phyloP scores from a whole-genome alignment of 2,329 filamentous ascomycete genomes.

The Aphanoascus verrucosus region DNA sequence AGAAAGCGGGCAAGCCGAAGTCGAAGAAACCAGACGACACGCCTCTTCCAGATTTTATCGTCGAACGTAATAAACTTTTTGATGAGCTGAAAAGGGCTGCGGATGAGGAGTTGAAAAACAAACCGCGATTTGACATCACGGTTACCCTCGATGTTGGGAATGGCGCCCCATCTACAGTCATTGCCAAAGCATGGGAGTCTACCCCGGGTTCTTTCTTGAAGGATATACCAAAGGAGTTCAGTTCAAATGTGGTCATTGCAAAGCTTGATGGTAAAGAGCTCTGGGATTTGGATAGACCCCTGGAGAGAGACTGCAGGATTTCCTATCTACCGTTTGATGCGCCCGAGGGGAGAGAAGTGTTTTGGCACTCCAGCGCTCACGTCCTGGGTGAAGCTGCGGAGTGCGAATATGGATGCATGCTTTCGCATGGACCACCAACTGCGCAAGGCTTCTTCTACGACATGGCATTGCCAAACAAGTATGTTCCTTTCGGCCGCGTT shows the following conservation, averaged over 20 bases:
- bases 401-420: slow-evolving; percentile 75
- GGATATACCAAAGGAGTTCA: slow-evolving; percentile 73
- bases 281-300: slow-evolving; percentile 84
- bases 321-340: slow-evolving; percentile 75
- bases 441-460: slow-evolving; percentile 95
- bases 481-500: slow-evolving; percentile 15
- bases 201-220: slow-evolving; percentile 68
- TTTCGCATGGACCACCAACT: slow-evolving; percentile 88
- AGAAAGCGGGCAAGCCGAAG: slow-evolving; percentile 21
- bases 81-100: slow-evolving; percentile 77
- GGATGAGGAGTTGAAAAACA: slow-evolving; percentile 59
- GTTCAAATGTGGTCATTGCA: slow-evolving; percentile 75
- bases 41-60: slow-evolving; percentile 61
- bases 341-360: slow-evolving; percentile 74
- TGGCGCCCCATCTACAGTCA: slow-evolving; percentile 31
- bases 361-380: slow-evolving; percentile 96
- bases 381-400: slow-evolving; percentile 92
- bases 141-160: slow-evolving; percentile 39
- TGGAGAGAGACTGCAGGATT: slow-evolving; percentile 78
- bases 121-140: slow-evolving; percentile 37
- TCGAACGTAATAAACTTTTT: slow-evolving; percentile 76
- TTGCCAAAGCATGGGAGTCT: slow-evolving; percentile 80
- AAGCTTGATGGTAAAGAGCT: slow-evolving; percentile 67
- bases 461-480: slow-evolving; percentile 69
- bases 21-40: slow-evolving; percentile 23